Percentiles rank a stretch among this genome's conserved stretches.
Evolutionary conservation across 805 yeast genomes (phyloP).

Genomic region (Scheffersomyces stipitis): DNA sequence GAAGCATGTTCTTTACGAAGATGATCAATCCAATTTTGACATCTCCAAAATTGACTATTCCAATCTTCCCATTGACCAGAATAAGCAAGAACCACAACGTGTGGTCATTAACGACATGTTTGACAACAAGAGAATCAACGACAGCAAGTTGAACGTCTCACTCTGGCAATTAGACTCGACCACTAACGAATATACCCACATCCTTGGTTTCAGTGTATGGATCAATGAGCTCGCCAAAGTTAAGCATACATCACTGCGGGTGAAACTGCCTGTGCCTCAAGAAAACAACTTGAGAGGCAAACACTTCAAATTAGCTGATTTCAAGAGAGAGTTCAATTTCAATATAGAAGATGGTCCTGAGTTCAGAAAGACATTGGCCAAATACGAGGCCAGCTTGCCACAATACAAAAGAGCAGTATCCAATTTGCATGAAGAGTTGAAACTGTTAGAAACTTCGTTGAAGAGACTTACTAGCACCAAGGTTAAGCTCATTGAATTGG

Average conservation of each 20-base stretch:
- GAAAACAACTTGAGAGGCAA: background rate
- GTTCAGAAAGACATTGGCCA: constrained; percentile 30
- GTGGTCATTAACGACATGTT: constrained; percentile 29
- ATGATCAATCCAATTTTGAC: constrained; percentile 15
- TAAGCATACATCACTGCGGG: too few relatives aligned
- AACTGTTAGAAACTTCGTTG: constrained; percentile 25
- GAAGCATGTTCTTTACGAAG: constrained; percentile 8
- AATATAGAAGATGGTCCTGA: constrained; percentile 46
- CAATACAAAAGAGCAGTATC: constrained; percentile 22
- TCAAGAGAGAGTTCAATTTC: constrained; percentile 32
- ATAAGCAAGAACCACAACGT: constrained; percentile 15
- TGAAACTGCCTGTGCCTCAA: background rate
- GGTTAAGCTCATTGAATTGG: constrained; percentile 21
- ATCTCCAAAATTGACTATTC: constrained; percentile 29
- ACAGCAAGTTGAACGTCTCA: constrained; percentile 20
- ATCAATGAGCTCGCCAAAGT: constrained; percentile 11
- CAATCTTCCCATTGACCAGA: constrained; percentile 25
- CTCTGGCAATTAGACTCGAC: constrained; percentile 24
- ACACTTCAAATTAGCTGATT: constrained; percentile 13
- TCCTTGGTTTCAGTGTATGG: constrained; percentile 30
- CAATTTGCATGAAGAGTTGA: constrained; percentile 31
- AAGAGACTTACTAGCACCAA: constrained; percentile 18
- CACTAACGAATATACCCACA: constrained; percentile 11
- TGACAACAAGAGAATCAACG: constrained; percentile 10
- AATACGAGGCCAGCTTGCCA: constrained; percentile 33